These are phyloP conservation scores for Rhodotorula taiwanensis DNA, from an alignment of 768 basidiomycete genomes.

Conservation along the genomic window DNA sequence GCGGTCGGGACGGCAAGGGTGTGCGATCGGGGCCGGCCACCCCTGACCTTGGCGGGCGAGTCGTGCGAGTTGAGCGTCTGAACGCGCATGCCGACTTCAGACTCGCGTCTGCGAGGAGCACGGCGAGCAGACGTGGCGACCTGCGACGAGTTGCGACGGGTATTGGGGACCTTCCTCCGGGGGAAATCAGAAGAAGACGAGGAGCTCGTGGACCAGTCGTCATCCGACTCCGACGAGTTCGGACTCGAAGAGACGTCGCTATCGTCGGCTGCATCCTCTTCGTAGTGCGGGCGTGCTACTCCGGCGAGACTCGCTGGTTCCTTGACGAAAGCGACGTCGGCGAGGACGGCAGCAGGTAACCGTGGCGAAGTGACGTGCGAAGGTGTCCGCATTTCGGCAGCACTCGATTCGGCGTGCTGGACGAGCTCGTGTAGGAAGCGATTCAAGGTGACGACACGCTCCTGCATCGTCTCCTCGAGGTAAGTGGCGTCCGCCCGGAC, in stretches of 20 bases:
- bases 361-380: slow-evolving; percentile 3
- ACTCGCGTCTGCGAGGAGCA: neutral
- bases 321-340: neutral
- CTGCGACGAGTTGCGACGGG: neutral
- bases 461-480: slow-evolving; percentile 3
- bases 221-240: neutral
- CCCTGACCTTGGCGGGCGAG: neutral
- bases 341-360: slow-evolving; percentile 1
- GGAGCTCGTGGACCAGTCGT: neutral
- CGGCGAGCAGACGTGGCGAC: neutral
- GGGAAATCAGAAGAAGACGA: neutral
- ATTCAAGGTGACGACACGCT: neutral
- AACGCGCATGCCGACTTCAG: neutral
- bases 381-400: neutral
- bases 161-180: no score
- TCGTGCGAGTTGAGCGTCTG: slow-evolving; percentile 1
- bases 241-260: no score
- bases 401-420: neutral
- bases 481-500: neutral
- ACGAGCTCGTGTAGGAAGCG: slow-evolving; percentile 3
- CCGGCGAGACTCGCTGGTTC: neutral
- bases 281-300: no score
- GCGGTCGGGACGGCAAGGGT: neutral
- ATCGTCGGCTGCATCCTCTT: neutral
- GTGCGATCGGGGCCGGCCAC: neutral